A percentile compares a stretch with the other conserved stretches of the same genome.
Conservation (phyloP, 1,284 basidiomycete genomes). For the Puccinia novopanici region DNA sequence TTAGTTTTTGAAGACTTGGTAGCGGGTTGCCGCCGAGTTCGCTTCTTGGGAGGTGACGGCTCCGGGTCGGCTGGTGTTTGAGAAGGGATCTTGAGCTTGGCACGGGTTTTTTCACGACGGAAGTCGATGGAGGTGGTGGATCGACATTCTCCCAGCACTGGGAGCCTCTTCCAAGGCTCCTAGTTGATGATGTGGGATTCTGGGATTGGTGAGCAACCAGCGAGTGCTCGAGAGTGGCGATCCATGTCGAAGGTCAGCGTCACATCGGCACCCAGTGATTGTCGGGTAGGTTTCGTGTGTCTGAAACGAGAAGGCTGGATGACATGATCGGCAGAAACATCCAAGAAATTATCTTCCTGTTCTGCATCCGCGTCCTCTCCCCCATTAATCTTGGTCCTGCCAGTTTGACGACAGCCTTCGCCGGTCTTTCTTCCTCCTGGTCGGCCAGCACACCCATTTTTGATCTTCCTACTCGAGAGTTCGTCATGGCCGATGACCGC, state of each 20-base stretch:
- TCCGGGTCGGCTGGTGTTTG: neutral
- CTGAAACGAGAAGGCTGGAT: constrained; percentile 17
- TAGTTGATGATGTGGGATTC: too few species aligned
- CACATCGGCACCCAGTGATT: constrained; percentile 30
- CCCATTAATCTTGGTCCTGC: neutral
- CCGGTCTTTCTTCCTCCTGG: neutral
- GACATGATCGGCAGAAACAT: constrained; percentile 33
- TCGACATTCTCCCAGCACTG: neutral
- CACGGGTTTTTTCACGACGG: neutral
- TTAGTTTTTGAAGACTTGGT: constrained; percentile 10
- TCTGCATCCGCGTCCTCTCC: constrained; percentile 3
- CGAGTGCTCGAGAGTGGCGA: constrained; percentile 34
- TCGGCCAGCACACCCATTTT: constrained; percentile 29
- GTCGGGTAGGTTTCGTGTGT: constrained; percentile 20
- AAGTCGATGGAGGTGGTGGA: neutral
- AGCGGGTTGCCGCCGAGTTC: constrained; percentile 5
- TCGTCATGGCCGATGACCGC: constrained; percentile 25
- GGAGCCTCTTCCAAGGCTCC: too few species aligned
- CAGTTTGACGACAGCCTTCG: neutral
- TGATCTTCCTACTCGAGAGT: constrained; percentile 20
- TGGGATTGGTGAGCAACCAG: constrained; percentile 29
- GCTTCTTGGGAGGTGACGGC: constrained; percentile 15
- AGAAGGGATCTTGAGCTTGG: neutral
- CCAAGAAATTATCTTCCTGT: constrained; percentile 11
- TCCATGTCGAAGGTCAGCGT: constrained; percentile 36